Percentiles rank a stretch among this genome's conserved stretches.
Evolutionary conservation across 2,329 filamentous ascomycete genomes (phyloP).

Genomic region (Alternaria postmessia): DNA sequence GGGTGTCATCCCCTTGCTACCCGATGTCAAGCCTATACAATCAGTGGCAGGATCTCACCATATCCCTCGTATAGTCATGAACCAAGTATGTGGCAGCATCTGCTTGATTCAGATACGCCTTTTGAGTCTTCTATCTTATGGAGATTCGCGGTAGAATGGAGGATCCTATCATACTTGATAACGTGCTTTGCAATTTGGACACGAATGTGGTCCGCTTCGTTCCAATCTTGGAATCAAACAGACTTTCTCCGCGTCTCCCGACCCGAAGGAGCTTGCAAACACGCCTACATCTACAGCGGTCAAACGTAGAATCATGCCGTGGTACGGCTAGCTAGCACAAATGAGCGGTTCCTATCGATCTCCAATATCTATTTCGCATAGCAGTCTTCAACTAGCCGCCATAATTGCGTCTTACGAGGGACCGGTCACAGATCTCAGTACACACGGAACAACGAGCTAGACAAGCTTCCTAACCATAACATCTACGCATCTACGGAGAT

Average conservation of each 20-base stretch:
- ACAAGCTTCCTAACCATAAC: neutral
- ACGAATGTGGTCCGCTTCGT: neutral
- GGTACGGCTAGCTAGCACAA: neutral
- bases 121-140: neutral
- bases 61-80: neutral
- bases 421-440: neutral
- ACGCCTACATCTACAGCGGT: neutral
- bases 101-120: neutral
- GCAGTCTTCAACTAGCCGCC: neutral
- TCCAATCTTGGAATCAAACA: neutral
- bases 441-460: neutral
- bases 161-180: neutral
- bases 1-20: neutral
- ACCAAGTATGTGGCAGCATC: neutral
- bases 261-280: neutral
- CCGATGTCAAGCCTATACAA: neutral
- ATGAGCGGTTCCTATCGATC: neutral
- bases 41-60: neutral
- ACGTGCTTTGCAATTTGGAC: neutral
- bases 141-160: neutral
- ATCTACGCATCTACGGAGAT: neutral
- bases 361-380: neutral
- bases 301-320: neutral
- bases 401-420: neutral
- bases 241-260: neutral